A percentile compares a stretch with the other conserved stretches of the same genome.
Conservation (phyloP, 2,329 filamentous ascomycete species). For the Aspergillus sp. region DNA sequence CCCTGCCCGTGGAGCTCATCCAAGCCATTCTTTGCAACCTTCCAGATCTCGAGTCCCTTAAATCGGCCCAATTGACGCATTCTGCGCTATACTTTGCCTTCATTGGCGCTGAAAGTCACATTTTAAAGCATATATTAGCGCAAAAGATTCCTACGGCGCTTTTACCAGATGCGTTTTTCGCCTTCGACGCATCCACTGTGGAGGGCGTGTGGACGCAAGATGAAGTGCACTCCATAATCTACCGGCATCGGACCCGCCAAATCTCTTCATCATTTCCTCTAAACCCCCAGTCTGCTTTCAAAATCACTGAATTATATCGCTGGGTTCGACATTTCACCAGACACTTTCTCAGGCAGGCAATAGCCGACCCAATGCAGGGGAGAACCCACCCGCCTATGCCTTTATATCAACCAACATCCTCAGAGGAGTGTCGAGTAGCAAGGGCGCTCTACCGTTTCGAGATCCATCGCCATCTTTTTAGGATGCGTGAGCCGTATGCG, state of each 20-base stretch:
- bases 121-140: too few species aligned
- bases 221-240: not conserved
- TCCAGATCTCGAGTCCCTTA: too few species aligned
- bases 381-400: not conserved
- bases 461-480: conserved; percentile 10
- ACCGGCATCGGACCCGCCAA: not conserved
- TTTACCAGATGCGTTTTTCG: not conserved
- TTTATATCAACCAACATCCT: not conserved
- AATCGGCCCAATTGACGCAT: too few species aligned
- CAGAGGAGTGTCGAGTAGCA: not conserved
- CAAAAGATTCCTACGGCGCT: too few species aligned
- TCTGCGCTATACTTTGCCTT: too few species aligned
- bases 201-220: not conserved
- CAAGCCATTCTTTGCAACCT: too few species aligned
- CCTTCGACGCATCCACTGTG: not conserved
- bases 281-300: not conserved
- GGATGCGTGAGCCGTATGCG: not conserved
- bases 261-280: not conserved
- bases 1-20: too few species aligned
- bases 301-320: not conserved
- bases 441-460: conserved; percentile 11
- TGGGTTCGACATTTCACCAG: not conserved
- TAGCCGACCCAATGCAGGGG: not conserved
- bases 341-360: not conserved
- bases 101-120: too few species aligned